Evolutionary conservation across 2,329 filamentous ascomycete genomes (phyloP).

Genomic region (Trichophyton mentagrophytes): DNA sequence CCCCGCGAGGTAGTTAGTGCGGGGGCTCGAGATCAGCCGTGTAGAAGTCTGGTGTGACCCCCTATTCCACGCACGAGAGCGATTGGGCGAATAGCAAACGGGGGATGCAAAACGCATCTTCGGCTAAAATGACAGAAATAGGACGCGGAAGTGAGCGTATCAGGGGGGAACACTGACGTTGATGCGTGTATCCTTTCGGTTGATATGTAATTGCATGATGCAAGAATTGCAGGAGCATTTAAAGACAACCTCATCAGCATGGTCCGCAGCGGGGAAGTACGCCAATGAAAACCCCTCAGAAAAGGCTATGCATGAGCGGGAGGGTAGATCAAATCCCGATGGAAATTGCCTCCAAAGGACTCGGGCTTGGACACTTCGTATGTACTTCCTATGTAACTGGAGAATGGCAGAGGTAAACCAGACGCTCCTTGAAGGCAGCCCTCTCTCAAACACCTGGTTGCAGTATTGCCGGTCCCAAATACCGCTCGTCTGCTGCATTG

Average conservation of each 20-base stretch:
- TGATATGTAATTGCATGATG: background rate
- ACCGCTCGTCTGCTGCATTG: background rate
- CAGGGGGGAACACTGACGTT: background rate
- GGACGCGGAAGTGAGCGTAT: background rate
- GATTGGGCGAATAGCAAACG: background rate
- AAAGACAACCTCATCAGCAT: background rate
- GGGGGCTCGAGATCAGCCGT: background rate
- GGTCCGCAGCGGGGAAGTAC: background rate
- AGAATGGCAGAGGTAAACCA: background rate
- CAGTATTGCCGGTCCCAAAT: background rate
- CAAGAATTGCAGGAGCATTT: background rate
- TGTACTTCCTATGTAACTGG: background rate
- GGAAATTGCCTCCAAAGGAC: background rate
- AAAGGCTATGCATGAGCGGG: background rate
- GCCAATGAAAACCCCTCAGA: background rate
- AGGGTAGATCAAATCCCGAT: background rate
- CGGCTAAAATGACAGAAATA: background rate
- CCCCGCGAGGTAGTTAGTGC: background rate
- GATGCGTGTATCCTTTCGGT: background rate
- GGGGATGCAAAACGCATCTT: background rate
- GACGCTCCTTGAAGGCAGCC: background rate
- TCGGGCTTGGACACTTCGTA: background rate
- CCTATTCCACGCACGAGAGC: background rate
- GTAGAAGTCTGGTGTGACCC: background rate
- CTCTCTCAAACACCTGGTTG: background rate